phyloP scores from a whole-genome alignment of 225 moss, liverwort and hornwort species.

The Marchantia paleacea region DNA sequence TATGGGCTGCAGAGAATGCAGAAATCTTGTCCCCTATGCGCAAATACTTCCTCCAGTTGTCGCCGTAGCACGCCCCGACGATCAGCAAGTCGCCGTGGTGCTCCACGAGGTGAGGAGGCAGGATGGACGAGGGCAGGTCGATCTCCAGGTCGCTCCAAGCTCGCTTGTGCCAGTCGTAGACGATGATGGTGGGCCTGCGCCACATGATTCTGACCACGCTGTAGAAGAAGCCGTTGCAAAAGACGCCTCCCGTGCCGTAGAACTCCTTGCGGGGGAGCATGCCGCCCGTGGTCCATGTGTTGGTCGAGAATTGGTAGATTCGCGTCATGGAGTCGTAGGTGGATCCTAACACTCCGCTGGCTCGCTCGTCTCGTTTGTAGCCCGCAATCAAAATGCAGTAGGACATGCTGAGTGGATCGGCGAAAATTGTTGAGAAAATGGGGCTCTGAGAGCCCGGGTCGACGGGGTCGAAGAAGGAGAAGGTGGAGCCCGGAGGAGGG shows the following conservation, averaged over 20 bases:
- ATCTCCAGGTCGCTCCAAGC: neutral
- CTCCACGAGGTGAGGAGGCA: constrained; percentile 7
- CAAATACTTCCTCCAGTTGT: neutral
- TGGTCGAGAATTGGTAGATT: constrained; percentile 15
- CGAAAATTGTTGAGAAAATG: constrained; percentile 44
- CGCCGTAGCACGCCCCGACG: neutral
- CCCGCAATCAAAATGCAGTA: constrained; percentile 35
- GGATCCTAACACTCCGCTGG: constrained; percentile 30
- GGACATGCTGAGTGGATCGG: constrained; percentile 45
- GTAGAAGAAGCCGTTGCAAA: neutral
- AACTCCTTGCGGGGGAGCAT: constrained; percentile 20
- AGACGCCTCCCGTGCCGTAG: neutral
- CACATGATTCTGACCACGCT: constrained; percentile 14
- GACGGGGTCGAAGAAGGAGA: constrained; percentile 27
- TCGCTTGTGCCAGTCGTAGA: constrained; percentile 6
- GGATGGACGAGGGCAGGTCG: neutral
- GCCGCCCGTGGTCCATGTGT: constrained; percentile 9
- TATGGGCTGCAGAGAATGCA: neutral
- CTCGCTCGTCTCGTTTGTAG: constrained; percentile 48
- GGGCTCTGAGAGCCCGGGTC: constrained; percentile 20
- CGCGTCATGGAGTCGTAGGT: constrained; percentile 17
- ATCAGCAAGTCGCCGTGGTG: constrained; percentile 6
- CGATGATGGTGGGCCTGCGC: neutral
- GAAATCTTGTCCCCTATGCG: neutral
- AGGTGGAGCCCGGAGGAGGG: constrained; percentile 21